phyloP scores from a whole-genome alignment of 2,329 filamentous ascomycete species.

The Decorospora gaudefroyi region DNA sequence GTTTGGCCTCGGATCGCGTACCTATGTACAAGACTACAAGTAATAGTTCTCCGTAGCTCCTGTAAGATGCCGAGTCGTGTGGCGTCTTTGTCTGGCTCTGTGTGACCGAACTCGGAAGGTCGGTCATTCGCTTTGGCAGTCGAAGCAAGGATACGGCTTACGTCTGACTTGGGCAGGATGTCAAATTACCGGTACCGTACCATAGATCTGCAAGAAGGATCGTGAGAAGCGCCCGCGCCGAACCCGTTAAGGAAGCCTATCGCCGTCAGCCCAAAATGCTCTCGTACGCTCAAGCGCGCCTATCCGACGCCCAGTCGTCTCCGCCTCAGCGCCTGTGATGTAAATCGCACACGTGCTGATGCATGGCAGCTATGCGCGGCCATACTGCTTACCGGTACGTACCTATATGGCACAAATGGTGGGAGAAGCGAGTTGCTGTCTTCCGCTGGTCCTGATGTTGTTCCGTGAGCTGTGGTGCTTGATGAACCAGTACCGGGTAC shows the following conservation, averaged over 20 bases:
- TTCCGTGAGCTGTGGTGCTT: constrained; percentile 11
- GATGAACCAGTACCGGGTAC: constrained; percentile 9
- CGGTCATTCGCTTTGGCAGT: constrained; percentile 48
- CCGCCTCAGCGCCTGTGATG: constrained; percentile 13
- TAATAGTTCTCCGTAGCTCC: constrained; percentile 27
- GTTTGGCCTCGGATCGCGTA: constrained; percentile 20
- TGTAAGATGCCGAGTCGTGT: constrained; percentile 34
- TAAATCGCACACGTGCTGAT: constrained; percentile 10
- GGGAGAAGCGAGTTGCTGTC: constrained; percentile 14
- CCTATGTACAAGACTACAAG: too few species aligned
- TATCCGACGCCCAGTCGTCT: constrained; percentile 10
- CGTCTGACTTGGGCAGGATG: constrained; percentile 34
- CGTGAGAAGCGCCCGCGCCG: constrained; percentile 32
- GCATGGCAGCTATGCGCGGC: constrained; percentile 16
- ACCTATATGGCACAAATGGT: constrained; percentile 13
- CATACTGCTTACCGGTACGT: constrained; percentile 29
- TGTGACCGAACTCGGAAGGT: constrained; percentile 43
- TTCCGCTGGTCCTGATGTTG: constrained; percentile 23
- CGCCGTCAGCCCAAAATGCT: constrained; percentile 30
- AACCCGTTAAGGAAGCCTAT: constrained; percentile 36
- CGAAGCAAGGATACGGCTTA: constrained; percentile 46
- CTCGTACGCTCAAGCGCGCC: constrained; percentile 22
- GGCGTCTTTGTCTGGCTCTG: constrained; percentile 41
- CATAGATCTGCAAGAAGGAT: constrained; percentile 43
- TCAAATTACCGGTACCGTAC: too few species aligned